phyloP scores from a whole-genome alignment of 1,284 basidiomycete species.

The Exobasidium rhododendri region DNA sequence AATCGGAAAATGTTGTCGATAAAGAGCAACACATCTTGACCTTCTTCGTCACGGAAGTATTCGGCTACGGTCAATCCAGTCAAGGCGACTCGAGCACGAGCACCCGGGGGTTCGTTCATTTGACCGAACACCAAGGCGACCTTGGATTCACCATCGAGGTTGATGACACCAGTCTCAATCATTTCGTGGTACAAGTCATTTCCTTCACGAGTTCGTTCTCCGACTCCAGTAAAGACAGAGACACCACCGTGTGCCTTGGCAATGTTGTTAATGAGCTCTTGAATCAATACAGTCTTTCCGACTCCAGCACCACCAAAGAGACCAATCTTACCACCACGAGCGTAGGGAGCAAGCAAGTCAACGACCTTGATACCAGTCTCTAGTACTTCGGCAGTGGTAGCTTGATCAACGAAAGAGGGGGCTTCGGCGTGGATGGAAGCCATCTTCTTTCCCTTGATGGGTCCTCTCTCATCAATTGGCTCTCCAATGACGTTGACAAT shows the following conservation, averaged over 20 bases:
- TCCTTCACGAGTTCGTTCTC: constrained; percentile 99
- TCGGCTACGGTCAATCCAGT: constrained; percentile 98
- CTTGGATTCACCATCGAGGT: constrained; percentile 91
- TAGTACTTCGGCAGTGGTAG: constrained; percentile 93
- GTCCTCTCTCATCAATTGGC: constrained; percentile 98
- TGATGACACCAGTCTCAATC: constrained; percentile 99
- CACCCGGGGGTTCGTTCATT: constrained; percentile 99
- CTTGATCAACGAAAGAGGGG: constrained; percentile 94
- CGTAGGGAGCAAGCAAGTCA: constrained; percentile 97
- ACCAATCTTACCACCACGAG: constrained; percentile 99
- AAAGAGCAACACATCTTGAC: constrained; percentile 98
- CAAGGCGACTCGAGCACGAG: constrained; percentile 98
- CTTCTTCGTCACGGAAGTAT: constrained; percentile 99
- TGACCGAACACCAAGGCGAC: constrained; percentile 99
- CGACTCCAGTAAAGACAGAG: constrained; percentile 99
- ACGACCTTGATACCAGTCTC: constrained; percentile 99
- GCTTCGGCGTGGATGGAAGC: constrained; percentile 94
- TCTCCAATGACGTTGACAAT: constrained; percentile 99
- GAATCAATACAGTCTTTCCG: constrained; percentile 98
- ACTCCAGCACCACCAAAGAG: constrained; percentile 99
- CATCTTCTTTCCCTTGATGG: constrained; percentile 80
- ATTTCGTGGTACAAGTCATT: constrained; percentile 99
- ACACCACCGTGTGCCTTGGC: constrained; percentile 99
- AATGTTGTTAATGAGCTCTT: constrained; percentile 99
- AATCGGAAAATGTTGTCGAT: constrained; percentile 95